Conservation (phyloP, 495 filamentous ascomycete genomes). For the Tuber borchii region DNA sequence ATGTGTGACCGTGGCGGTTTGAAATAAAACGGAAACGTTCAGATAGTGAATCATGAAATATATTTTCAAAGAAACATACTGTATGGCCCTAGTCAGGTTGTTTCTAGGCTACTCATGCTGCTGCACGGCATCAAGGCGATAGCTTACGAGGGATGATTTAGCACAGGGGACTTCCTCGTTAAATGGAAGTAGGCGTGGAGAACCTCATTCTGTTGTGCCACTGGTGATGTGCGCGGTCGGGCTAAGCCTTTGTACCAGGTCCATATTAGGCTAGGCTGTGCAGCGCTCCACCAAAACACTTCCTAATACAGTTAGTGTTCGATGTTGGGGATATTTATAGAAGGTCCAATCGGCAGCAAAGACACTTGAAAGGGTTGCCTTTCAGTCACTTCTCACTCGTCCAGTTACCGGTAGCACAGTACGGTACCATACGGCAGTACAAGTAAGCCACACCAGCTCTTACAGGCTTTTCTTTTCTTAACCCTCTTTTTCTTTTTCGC, state of each 20-base stretch:
- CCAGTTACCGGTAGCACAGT: background rate
- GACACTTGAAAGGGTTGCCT: background rate
- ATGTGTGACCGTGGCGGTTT: background rate
- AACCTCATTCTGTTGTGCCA: background rate
- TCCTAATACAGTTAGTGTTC: background rate
- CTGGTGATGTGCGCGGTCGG: background rate
- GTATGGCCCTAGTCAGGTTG: background rate
- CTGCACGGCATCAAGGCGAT: background rate
- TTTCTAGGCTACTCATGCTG: background rate
- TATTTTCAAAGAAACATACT: background rate
- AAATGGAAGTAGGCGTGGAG: background rate
- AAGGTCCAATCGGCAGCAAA: background rate
- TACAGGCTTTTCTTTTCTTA: background rate
- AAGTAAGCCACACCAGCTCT: background rate
- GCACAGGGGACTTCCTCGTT: background rate
- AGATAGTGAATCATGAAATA: background rate
- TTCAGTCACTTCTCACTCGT: background rate
- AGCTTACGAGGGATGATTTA: background rate
- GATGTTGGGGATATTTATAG: background rate
- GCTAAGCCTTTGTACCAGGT: constrained; percentile 1
- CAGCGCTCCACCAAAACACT: background rate
- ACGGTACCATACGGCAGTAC: too few relatives aligned
- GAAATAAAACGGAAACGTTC: background rate
- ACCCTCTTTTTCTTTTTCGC: background rate
- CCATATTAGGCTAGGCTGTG: background rate